Percentiles rank a stretch among this genome's conserved stretches.
phyloP scores from a whole-genome alignment of 2,329 filamentous ascomycete genomes.

The Diplocarpon rosae region DNA sequence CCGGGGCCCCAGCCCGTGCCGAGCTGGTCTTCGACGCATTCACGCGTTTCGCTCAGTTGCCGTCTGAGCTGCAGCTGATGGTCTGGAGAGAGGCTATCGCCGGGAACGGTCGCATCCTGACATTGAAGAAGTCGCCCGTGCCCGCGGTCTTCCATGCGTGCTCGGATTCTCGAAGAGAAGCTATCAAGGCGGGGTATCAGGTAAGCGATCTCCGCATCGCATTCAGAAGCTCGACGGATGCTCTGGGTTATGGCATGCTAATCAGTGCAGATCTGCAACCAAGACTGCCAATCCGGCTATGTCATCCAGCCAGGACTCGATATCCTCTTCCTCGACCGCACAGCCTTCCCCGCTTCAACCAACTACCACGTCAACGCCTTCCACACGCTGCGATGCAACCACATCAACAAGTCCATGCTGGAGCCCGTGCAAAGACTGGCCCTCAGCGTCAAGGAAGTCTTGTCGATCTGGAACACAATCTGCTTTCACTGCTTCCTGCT shows the following conservation, averaged over 20 bases:
- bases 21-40: neutral
- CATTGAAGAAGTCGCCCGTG: neutral
- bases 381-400: conserved; percentile 1
- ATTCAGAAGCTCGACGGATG: neutral
- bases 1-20: too few species aligned
- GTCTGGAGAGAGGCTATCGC: neutral
- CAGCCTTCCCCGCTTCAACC: neutral
- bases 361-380: conserved; percentile 2
- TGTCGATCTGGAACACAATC: neutral
- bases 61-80: neutral
- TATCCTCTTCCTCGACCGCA: conserved; percentile 2
- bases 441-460: neutral
- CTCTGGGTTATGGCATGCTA: neutral
- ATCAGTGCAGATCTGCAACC: neutral
- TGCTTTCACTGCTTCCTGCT: conserved; percentile 7
- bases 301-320: neutral
- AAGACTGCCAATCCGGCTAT: neutral
- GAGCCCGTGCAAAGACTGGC: neutral
- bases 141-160: conserved; percentile 2
- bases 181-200: neutral
- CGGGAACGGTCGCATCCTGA: neutral
- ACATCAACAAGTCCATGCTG: neutral
- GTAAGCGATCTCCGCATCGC: neutral
- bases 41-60: conserved; percentile 2
- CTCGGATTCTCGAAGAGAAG: neutral